phyloP scores from a whole-genome alignment of 257 asterid species.

The Fraxinus excelsior region DNA sequence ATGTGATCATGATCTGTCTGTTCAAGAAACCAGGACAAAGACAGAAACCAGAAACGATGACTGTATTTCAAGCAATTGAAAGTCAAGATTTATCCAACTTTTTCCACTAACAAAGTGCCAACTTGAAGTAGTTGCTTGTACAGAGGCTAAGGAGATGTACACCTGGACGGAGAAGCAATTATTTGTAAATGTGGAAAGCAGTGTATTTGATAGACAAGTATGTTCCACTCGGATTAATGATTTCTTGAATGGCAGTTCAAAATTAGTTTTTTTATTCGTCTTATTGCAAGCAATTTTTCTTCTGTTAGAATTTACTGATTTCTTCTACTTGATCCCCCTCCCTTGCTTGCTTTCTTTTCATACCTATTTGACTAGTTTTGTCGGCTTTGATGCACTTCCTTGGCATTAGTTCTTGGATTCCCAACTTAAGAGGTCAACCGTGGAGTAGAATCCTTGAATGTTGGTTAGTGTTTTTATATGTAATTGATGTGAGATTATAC shows the following conservation, averaged over 20 bases:
- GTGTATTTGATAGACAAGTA: neutral
- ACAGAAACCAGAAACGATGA: conserved; percentile 17
- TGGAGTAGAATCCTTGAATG: no score
- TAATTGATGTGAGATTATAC: no score
- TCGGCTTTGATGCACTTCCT: neutral
- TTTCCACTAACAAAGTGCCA: conserved; percentile 16
- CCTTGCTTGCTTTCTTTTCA: no score
- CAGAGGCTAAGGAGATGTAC: conserved; percentile 2
- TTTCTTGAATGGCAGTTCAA: neutral
- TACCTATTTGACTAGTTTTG: neutral
- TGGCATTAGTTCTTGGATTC: no score
- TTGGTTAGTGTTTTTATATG: no score
- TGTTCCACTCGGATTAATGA: conserved; percentile 12
- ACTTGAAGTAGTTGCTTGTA: conserved; percentile 7
- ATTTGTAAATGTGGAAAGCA: conserved; percentile 20
- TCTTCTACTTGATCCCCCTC: no score
- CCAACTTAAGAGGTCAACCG: no score
- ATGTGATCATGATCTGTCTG: neutral
- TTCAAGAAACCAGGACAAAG: conserved; percentile 21
- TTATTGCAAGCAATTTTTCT: neutral
- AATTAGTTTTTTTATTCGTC: neutral
- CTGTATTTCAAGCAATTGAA: conserved; percentile 15
- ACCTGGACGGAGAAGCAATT: conserved; percentile 22
- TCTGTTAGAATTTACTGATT: neutral
- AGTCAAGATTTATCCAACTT: conserved; percentile 7